A percentile compares a stretch with the other conserved stretches of the same genome.
Conservation (phyloP, 2,329 filamentous ascomycete species). For the Balansia obtecta region DNA sequence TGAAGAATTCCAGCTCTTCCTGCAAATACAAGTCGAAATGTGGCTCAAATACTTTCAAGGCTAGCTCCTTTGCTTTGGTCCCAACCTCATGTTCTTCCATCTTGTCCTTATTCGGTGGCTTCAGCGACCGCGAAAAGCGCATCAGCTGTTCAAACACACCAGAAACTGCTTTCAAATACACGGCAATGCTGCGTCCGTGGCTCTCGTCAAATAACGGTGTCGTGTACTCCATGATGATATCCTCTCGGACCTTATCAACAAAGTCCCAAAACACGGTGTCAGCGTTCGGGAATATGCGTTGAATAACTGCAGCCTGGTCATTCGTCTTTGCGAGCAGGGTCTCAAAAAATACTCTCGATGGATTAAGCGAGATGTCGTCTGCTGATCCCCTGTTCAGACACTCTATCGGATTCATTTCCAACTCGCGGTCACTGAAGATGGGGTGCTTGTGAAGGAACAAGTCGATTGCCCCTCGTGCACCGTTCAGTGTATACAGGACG, state of each 20-base stretch:
- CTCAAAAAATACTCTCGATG: slow-evolving; percentile 72
- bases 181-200: slow-evolving; percentile 59
- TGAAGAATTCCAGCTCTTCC: slow-evolving; percentile 83
- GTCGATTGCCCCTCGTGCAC: slow-evolving; percentile 65
- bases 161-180: slow-evolving; percentile 76
- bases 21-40: slow-evolving; percentile 89
- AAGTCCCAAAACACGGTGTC: slow-evolving; percentile 64
- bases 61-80: slow-evolving; percentile 53
- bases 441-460: slow-evolving; percentile 84
- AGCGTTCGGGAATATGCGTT: slow-evolving; percentile 65
- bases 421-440: slow-evolving; percentile 60
- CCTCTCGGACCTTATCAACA: slow-evolving; percentile 70
- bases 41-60: slow-evolving; percentile 70
- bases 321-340: slow-evolving; percentile 62
- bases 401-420: slow-evolving; percentile 58
- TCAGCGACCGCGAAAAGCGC: slow-evolving; percentile 61
- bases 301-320: slow-evolving; percentile 69
- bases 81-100: slow-evolving; percentile 47
- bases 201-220: slow-evolving; percentile 79
- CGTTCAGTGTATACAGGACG: slow-evolving; percentile 72
- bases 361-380: slow-evolving; percentile 63
- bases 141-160: slow-evolving; percentile 79
- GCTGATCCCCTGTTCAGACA: slow-evolving; percentile 59
- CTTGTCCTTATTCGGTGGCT: slow-evolving; percentile 39
- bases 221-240: slow-evolving; percentile 76